These are phyloP conservation scores for Yamadazyma triangularis DNA, from an alignment of 1,139 yeast genomes.

Conservation along the genomic window DNA sequence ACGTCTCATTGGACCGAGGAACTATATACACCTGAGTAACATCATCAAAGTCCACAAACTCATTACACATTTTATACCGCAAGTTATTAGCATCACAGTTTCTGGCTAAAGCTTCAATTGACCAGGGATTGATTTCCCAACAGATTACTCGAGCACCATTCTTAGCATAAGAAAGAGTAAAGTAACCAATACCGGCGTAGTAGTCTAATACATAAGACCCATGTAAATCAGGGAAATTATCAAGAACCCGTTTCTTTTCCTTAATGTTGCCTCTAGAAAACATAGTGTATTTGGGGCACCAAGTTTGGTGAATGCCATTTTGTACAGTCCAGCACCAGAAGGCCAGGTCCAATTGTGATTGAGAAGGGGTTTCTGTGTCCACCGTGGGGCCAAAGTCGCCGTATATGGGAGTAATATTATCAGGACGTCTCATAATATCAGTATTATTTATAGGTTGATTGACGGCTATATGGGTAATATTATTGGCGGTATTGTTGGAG, in stretches of 20 bases:
- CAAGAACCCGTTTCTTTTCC: conserved; percentile 67
- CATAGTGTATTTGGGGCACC: conserved; percentile 89
- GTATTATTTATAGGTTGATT: conserved; percentile 63
- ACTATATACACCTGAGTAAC: conserved; percentile 37
- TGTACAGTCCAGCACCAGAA: conserved; percentile 74
- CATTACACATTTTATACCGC: conserved; percentile 17
- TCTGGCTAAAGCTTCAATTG: conserved; percentile 61
- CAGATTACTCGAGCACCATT: conserved; percentile 58
- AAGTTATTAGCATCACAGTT: conserved; percentile 50
- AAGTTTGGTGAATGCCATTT: conserved; percentile 70
- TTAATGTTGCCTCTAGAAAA: conserved; percentile 85
- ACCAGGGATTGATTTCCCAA: conserved; percentile 89
- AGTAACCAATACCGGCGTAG: conserved; percentile 86
- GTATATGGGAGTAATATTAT: conserved; percentile 49
- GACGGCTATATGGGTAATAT: conserved; percentile 60
- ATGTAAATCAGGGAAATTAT: conserved; percentile 26
- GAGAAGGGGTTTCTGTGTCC: conserved; percentile 28
- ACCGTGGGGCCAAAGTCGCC: conserved; percentile 58
- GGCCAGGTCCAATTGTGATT: conserved; percentile 42
- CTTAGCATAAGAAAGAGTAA: conserved; percentile 63
- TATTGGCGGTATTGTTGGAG: conserved; percentile 42
- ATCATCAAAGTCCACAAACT: conserved; percentile 18
- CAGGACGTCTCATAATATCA: conserved; percentile 60
- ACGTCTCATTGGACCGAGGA: conserved; percentile 57
- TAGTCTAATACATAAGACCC: conserved; percentile 56